These are phyloP conservation scores for Barbatosphaeria neglecta DNA, from an alignment of 495 filamentous ascomycete species.

Conservation along the genomic window DNA sequence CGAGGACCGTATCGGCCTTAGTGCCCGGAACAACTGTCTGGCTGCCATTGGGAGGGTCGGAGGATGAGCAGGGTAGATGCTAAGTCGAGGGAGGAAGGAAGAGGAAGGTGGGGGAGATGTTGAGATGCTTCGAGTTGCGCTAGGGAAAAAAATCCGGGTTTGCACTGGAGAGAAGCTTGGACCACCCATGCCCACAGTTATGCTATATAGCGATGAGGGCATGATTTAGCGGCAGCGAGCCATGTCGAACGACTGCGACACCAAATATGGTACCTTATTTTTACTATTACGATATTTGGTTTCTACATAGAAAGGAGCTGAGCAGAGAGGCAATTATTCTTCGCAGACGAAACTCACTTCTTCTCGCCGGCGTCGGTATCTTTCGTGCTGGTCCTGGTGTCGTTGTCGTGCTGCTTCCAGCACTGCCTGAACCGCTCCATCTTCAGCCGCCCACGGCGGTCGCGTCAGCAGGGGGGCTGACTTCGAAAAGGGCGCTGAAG, in stretches of 20 bases:
- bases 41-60: neutral
- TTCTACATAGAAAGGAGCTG: neutral
- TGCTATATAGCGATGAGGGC: no score
- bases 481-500: no score
- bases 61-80: neutral
- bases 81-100: neutral
- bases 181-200: neutral
- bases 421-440: constrained; percentile 88
- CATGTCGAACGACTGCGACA: no score
- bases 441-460: no score
- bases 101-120: neutral
- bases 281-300: neutral
- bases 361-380: constrained; percentile 31
- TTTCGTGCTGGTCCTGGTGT: constrained; percentile 66
- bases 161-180: neutral
- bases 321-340: no score
- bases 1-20: neutral
- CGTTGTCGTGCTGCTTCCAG: constrained; percentile 88
- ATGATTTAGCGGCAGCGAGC: no score
- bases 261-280: neutral
- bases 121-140: no score
- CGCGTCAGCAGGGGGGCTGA: constrained; percentile 6
- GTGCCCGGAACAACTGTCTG: neutral
- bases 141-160: neutral
- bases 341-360: no score